Base-by-base conservation (phyloP, 441 rosid species). In the Erysimum pusillum region DNA sequence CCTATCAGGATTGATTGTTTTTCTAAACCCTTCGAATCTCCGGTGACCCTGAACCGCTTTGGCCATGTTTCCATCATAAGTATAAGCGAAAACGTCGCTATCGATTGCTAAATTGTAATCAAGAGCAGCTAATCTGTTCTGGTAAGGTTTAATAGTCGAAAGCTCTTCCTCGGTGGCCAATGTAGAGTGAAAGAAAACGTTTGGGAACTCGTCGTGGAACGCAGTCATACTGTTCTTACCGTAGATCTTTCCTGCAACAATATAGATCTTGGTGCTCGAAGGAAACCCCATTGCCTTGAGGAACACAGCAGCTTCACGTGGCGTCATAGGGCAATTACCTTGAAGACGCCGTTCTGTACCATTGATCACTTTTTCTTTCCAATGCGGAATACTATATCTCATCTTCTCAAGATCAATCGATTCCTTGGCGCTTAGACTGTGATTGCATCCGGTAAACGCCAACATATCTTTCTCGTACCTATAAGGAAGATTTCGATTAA, bases 401-500 rank as follows among this genome's bases (percentile, higher is more conserved):
- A 88, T 79, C 25, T 38, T 73, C 58, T 56, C 76, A n/a, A 88
- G 85, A 18, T 85, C 90, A 10, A 14, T 51, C 0, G 79, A 75
- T 76, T 91, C 94, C 0, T 60, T 1, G 13, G 81, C 31, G 31
- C 31, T 83, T 3, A 91, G 88, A 62, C 84, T 87, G 79, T 89
- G 90, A 68, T 81, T 83, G 72, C 90, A 87, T 20, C 90, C 92
- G 2, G 92, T 89, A 59, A 88, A 89, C 6, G 94, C 89, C 46
- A 89, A 79, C 91, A 89, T 91, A 78, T 87, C 97, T 76, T 87
- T 89, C 69, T 89, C 97, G 44, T 88, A 89, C 74, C 91, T 88
- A 31, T 0, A 67, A 15, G 6, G 81, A 59, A 41, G 5, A 4
- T 0, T 17, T n/a, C 0, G 45, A 28, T 67, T 59, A 49, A 31